Base-by-base conservation (phyloP, 2,329 filamentous ascomycete genomes). In the Aspergillus eucalypticola region DNA sequence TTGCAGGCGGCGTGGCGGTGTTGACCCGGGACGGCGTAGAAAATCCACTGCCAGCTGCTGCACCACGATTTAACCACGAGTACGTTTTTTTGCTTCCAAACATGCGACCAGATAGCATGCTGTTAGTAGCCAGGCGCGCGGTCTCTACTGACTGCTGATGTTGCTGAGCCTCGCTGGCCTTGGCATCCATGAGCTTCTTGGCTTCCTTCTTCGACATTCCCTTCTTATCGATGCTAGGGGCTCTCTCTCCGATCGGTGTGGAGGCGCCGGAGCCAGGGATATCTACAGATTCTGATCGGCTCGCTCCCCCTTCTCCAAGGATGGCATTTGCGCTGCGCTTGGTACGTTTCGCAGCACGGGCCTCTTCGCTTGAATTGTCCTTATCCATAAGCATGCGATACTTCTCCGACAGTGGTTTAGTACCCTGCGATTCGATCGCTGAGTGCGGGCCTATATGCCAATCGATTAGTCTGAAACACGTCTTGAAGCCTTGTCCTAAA, bases 191-290 rank as follows among this genome's bases (percentile, higher is more conserved):
- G 66, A 89, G 84, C 64, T 88, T 90, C 75, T 89, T 91, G 72
- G 89, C 83, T 74, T 96, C 92, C 78, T 97, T 97, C 82, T 97
- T 97, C 4, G 89, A 90, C 54, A 91, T 83, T 3, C 87, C 83
- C 74, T 92, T 94, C 65, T 79, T 79, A 39, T 86, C 83, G 1
- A 80, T 73, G 56, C 90, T 88, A 0, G 88, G 84, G 1, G 88
- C 86, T 44, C 73, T 70, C n/a, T 79, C 78, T 3, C 67, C 73
- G 3, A 76, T 64, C 8, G 78, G 77, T 2, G 78, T 77, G 8
- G 85, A 82, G 1, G 85, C 81, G 5, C 85, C 86, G 3, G 88
- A 86, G 0, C 86, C 88, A 2, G 83, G 83, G 10, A 86, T 82
- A 15, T 85, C 85, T 11, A 83, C 79, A 23, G 85, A 85, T 13